Evolutionary conservation across 1,284 basidiomycete species (phyloP).

Genomic region (Albatrellus sp.): DNA sequence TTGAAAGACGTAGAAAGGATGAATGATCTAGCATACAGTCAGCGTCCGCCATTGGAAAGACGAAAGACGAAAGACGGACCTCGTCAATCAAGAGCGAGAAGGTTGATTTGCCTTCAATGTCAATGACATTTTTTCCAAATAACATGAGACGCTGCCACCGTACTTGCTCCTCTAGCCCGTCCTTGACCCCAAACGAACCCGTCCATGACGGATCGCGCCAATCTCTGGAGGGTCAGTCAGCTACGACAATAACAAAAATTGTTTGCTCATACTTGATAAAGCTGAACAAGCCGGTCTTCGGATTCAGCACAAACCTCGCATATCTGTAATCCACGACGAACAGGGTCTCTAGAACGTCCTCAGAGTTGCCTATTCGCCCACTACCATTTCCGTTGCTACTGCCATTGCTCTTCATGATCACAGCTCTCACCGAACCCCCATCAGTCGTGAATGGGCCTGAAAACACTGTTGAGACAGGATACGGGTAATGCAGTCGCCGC

Average conservation of each 20-base stretch:
- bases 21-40: slow-evolving; percentile 50
- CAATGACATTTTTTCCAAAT: slow-evolving; percentile 85
- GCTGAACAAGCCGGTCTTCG: slow-evolving; percentile 70
- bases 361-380: slow-evolving; percentile 12
- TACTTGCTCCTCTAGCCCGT: slow-evolving; percentile 43
- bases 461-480: slow-evolving; percentile 72
- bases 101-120: slow-evolving; percentile 83
- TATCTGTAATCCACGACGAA: slow-evolving; percentile 76
- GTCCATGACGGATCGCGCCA: slow-evolving; percentile 87
- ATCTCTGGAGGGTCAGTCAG: slow-evolving; percentile 39
- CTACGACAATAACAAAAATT: neutral
- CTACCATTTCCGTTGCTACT: slow-evolving; percentile 8
- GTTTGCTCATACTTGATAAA: slow-evolving; percentile 56
- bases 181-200: slow-evolving; percentile 45
- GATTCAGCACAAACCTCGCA: slow-evolving; percentile 83
- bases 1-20: slow-evolving; percentile 98
- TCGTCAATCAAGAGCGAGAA: slow-evolving; percentile 83
- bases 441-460: slow-evolving; percentile 17
- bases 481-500: slow-evolving; percentile 58
- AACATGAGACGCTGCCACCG: slow-evolving; percentile 59
- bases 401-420: neutral
- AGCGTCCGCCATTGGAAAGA: neutral
- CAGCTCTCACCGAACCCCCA: no score
- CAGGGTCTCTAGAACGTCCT: slow-evolving; percentile 35
- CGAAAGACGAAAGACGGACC: slow-evolving; percentile 29